Base-by-base conservation (phyloP, 345 rosid species). In the Euphorbia tirucalli region DNA sequence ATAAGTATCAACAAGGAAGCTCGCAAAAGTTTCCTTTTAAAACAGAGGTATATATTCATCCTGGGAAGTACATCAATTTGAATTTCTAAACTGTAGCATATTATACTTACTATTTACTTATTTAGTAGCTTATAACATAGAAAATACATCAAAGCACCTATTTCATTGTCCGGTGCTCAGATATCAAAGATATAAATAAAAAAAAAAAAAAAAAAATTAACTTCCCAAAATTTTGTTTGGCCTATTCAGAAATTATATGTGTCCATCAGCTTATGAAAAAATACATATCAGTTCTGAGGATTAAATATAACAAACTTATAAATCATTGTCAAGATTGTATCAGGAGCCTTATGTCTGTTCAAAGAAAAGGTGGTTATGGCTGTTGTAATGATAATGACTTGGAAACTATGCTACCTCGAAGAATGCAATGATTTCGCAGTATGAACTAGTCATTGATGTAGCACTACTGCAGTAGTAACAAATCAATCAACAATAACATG, bases 381-480 rank as follows among this genome's bases (percentile, higher is more conserved):
- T 14, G 43, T 28, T 31, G 43, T 16, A 4, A n/a, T n/a, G n/a
- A n/a, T n/a, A n/a, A n/a, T n/a, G 41, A 60, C 65, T 11, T 60
- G 65, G 37, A 60, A 30, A n/a, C 18, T 28, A 60, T 30, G 65
- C 65, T 60, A 30, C 65, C 41, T 30, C 16, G 41, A 60, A 31
- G 14, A 22, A 0, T 21, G 25, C 15, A 13, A 57, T 10, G 15
- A 0, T 14, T 57, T 11, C 13, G 19, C 32, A 10, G 30, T 57
- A 57, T 24, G 24, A 57, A 57, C 18, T 13, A 57, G 32, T 59
- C 37, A 28, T 25, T 59, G n/a, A 1, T 14, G 63, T 2, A 59
- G 63, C n/a, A 59, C 3, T 28, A 8, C 19, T 10, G 8, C 46
- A 62, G 66, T 32, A 3, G 24, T 30, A 39, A 18, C 8, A 62